Evolutionary conservation across 2,329 filamentous ascomycete species (phyloP), one percentile per base, ranked within the genome.

Genomic region (Trichoderma endophyticum): DNA sequence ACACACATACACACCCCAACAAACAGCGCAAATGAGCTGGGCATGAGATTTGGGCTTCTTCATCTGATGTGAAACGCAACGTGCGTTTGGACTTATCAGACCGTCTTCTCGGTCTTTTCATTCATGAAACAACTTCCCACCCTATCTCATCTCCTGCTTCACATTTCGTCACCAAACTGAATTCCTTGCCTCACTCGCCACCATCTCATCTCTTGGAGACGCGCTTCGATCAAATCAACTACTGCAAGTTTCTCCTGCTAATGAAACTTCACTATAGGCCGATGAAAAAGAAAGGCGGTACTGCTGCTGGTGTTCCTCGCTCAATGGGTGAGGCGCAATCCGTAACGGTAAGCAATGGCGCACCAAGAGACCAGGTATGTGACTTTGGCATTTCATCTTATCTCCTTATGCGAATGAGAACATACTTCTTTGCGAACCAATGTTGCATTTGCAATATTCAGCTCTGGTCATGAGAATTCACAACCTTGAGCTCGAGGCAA

Each of bases 231-330:
- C 48, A 7, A 32, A 3, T 14, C 14, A 18, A 51, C n/a, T 2
- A 39, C 18, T 26, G 12, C 26, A 30, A 61, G 51, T 43, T 48
- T 11, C 26, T 28, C 12, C 56, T 67, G 24, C 63, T 72, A 32
- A 59, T 39, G 11, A 28, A 21, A 14, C 51, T 75, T 71, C 7
- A 14, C 24, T 18, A 63, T 79, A 95, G 92, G 75, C 92, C 92
- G 12, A 79, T 83, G 59, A 95, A 95, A 84, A 93, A 92, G 83
- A 92, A 91, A 81, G 86, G 86, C 73, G 88, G 90, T 76, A 88
- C 89, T 75, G 88, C 90, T 76, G 91, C 90, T 79, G 92, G 91
- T 77, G 86, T 93, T 79, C 88, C 91, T 78, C 88, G 89, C 77
- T 82, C 85, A 76, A 86, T 86, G 83, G 90, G 89, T 81, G 90